Evolutionary conservation across 2,329 filamentous ascomycete species (phyloP), one percentile per base, ranked within the genome.

Genomic region (Paraphoma chrysanthemicola): DNA sequence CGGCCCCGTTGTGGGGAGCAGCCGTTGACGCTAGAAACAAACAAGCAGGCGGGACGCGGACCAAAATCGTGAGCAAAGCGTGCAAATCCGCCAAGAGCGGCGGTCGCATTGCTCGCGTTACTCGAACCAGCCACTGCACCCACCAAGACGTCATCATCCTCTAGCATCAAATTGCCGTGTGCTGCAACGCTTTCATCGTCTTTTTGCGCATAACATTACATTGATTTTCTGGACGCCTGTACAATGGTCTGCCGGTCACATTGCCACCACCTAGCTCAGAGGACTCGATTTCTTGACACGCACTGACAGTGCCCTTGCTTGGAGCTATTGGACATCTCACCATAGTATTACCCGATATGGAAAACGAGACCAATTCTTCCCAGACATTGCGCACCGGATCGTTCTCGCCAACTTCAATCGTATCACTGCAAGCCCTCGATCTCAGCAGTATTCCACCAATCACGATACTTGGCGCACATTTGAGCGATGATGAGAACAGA

Each of bases 391-490:
- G 59, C 10, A 44, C 59, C 23, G 54, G 39, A 17, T 66, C 64
- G 12, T 60, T 60, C 18, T 67, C 67, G 28, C 62, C 63, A 18
- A 53, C 57, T 8, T 61, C 62, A 33, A 65, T 54, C 29, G 52
- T 62, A 42, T 65, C 62, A 29, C 44, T 53, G 39, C 47, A 56
- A 47, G 59, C 56, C 18, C 64, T 71, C 39, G 76, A 83, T 66
- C 71, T 84, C 2, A 78, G 75, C 51, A 59, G 57, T 28, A 71
- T 84, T 28, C 91, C 91, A 10, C 81, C 85, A 4, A 88, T 95
- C 23, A 95, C 88, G 65, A 81, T 98, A 12, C 83, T 97, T 0
- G 79, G 88, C 1, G 87, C 89, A 4, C 90, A 92, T 70, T 81
- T 97, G 29, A 78, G 82, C 1, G 77, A 85, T 1, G 83, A 88